Base-by-base conservation (phyloP, 164 flowering plant genomes). In the Vitis amurensis region DNA sequence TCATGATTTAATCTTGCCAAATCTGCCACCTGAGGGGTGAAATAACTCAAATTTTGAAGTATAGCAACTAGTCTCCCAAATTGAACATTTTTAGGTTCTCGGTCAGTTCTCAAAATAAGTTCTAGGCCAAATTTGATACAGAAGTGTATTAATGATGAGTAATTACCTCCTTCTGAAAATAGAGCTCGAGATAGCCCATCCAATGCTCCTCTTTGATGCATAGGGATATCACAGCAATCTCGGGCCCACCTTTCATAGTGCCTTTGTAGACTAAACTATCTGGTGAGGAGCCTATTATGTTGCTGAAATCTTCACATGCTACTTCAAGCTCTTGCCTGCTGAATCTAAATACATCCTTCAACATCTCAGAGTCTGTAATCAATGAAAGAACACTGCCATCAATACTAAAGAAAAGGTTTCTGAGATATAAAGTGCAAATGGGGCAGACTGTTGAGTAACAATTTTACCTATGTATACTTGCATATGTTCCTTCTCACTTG, bases 281-380 rank as follows among this genome's bases (percentile, higher is more conserved):
- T 9, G 93, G 86, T n/a, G 97, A 95, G 57, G 96, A 87, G 70
- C 94, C 99, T 73, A 95, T 95, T 12, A 95, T 92, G 79, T 95
- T 95, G 84, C 99, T 92, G 76, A 95, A 95, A 79, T 95, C 99
- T 84, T 92, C 99, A 75, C 99, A 95, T 2, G 99, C 97, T 50
- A 91, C 88, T 85, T 95, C 99, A 67, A 95, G 98, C 56, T 91
- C 99, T 76, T 91, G 93, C 70, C 99, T 82, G 74, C 76, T 84
- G 79, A 83, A 90, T 69, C 76, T 83, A 55, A 14, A 11, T 4
- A 95, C 89, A 73, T 89, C 89, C 77, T 86, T 91, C 80, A 92
- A 74, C 76, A 87, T 68, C 71, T 89, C 97, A 6, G 95, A 66
- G 76, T 92, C 99, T 92, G 83, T 58, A 72, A 68, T 16, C 50